Conservation (phyloP, 768 basidiomycete species). For the Rhizopogon vulgaris region DNA sequence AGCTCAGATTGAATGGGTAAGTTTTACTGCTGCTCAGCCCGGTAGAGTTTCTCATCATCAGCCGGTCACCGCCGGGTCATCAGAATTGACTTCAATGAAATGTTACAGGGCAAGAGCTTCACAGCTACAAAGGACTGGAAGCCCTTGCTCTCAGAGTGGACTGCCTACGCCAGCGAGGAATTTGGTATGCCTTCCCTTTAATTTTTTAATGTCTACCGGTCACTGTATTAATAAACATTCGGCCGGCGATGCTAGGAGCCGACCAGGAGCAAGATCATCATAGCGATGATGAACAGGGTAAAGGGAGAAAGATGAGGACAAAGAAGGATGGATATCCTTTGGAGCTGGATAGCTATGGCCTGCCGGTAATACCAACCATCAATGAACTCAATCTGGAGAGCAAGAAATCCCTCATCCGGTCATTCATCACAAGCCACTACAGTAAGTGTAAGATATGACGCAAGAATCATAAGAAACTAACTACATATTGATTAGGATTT, state of each 20-base stretch:
- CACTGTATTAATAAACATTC: no score
- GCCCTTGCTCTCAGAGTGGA: no score
- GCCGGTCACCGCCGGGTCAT: no score
- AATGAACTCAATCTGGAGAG: not conserved
- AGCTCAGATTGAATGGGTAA: not conserved
- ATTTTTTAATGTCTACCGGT: no score
- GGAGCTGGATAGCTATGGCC: not conserved
- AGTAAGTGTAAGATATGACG: not conserved
- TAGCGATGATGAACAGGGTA: not conserved
- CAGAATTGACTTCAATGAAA: no score
- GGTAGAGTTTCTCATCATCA: no score
- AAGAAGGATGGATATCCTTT: not conserved
- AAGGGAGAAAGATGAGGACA: not conserved
- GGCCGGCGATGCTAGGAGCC: no score
- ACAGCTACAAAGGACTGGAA: no score
- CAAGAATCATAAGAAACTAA: not conserved
- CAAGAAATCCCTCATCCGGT: not conserved
- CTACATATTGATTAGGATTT: not conserved
- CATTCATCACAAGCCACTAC: not conserved
- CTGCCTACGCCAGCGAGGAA: no score
- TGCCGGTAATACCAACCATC: not conserved
- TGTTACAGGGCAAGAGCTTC: no score
- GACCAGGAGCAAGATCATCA: not conserved
- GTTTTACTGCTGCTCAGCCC: no score
- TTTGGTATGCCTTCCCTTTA: no score